A percentile compares a stretch with the other conserved stretches of the same genome.
These are phyloP conservation scores for Aspergillus niger DNA, from an alignment of 2,329 filamentous ascomycete species.

Conservation along the genomic window DNA sequence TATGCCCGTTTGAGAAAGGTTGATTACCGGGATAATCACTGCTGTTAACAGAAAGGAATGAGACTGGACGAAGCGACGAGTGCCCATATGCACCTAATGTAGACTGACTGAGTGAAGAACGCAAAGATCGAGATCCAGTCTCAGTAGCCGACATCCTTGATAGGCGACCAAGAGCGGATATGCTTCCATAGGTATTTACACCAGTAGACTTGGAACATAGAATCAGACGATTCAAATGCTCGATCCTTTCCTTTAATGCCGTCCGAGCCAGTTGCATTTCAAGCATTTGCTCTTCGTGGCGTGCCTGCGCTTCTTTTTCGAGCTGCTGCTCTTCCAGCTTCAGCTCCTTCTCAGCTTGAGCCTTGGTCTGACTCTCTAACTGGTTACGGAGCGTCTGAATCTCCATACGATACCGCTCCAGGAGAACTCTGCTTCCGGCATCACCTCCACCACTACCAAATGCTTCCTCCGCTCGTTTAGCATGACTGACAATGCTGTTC, in stretches of 20 bases:
- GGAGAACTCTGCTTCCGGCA: slow-evolving; percentile 78
- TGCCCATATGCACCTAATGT: slow-evolving; percentile 49
- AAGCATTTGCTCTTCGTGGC: slow-evolving; percentile 95
- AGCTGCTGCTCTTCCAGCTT: slow-evolving; percentile 72
- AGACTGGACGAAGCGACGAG: slow-evolving; percentile 65
- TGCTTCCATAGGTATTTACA: slow-evolving; percentile 77
- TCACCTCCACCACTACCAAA: slow-evolving; percentile 74
- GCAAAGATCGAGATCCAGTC: slow-evolving; percentile 55
- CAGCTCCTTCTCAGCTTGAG: slow-evolving; percentile 61
- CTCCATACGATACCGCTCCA: slow-evolving; percentile 92
- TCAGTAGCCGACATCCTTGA: slow-evolving; percentile 59
- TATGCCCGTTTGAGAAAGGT: slow-evolving; percentile 34
- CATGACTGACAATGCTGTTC: slow-evolving; percentile 97
- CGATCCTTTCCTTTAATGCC: slow-evolving; percentile 93
- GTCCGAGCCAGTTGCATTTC: slow-evolving; percentile 98
- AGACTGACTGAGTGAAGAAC: slow-evolving; percentile 71
- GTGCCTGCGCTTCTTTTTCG: slow-evolving; percentile 77
- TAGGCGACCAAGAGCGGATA: slow-evolving; percentile 67
- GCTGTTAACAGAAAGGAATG: slow-evolving; percentile 63
- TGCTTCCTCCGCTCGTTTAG: slow-evolving; percentile 91
- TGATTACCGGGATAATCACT: slow-evolving; percentile 35
- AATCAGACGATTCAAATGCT: slow-evolving; percentile 93
- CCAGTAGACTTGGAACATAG: slow-evolving; percentile 93
- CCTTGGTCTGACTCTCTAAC: slow-evolving; percentile 78
- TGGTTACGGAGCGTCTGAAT: slow-evolving; percentile 80